A percentile compares a stretch with the other conserved stretches of the same genome.
These are phyloP conservation scores for Leccinum barrowsii DNA, from an alignment of 768 basidiomycete genomes.

Conservation along the genomic window DNA sequence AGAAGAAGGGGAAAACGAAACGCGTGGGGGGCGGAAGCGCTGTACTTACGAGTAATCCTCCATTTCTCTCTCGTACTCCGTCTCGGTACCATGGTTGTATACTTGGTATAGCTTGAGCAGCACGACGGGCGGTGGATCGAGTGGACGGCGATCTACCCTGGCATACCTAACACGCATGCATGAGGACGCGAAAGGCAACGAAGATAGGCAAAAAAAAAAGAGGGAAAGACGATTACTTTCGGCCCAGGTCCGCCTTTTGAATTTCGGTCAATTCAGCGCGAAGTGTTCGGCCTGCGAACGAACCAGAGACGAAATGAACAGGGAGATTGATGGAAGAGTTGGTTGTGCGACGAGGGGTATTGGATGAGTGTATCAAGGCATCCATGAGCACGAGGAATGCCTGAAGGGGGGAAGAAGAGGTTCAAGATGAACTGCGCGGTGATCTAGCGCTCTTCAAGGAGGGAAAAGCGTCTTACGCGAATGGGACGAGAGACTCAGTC, in stretches of 20 bases:
- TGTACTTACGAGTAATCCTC: conserved; percentile 47
- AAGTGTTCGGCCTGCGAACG: conserved; percentile 54
- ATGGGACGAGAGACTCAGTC: conserved; percentile 10
- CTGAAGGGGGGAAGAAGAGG: neutral
- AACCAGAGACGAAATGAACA: conserved; percentile 55
- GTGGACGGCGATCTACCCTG: conserved; percentile 59
- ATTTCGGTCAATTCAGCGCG: conserved; percentile 55
- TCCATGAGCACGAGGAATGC: conserved; percentile 16
- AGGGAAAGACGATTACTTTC: conserved; percentile 45
- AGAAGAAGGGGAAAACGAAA: neutral
- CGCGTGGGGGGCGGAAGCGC: neutral
- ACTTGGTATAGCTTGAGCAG: conserved; percentile 51
- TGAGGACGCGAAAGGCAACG: neutral
- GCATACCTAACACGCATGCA: conserved; percentile 41
- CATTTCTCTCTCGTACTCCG: conserved; percentile 47
- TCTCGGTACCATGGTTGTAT: conserved; percentile 35
- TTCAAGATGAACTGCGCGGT: neutral
- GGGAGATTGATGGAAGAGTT: conserved; percentile 35
- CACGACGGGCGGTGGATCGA: conserved; percentile 64
- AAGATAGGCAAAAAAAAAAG: neutral
- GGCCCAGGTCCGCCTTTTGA: conserved; percentile 64
- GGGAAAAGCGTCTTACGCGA: conserved; percentile 5
- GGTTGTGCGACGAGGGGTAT: conserved; percentile 25
- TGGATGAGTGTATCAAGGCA: conserved; percentile 12
- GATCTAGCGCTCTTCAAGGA: conserved; percentile 1